A percentile compares a stretch with the other conserved stretches of the same genome.
Evolutionary conservation across 2,329 filamentous ascomycete species (phyloP).

Genomic region (Pestalotiopsis sp.): DNA sequence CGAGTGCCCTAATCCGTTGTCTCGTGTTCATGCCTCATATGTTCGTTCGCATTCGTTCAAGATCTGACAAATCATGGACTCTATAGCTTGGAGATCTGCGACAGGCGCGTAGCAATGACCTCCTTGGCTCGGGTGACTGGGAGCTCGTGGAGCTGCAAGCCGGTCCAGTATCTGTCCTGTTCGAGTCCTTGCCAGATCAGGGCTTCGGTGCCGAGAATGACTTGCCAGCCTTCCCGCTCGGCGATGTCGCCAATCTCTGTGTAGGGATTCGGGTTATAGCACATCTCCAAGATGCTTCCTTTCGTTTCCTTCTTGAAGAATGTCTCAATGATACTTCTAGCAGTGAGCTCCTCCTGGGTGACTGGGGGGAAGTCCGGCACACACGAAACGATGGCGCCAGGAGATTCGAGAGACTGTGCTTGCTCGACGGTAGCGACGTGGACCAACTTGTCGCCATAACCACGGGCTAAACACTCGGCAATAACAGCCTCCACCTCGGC

Average conservation of each 20-base stretch:
- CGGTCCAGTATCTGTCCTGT: slow-evolving; percentile 64
- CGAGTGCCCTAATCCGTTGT: background rate
- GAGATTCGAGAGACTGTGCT: slow-evolving; percentile 57
- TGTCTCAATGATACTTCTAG: slow-evolving; percentile 57
- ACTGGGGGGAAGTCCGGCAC: slow-evolving; percentile 77
- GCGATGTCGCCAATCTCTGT: slow-evolving; percentile 68
- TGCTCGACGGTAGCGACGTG: slow-evolving; percentile 65
- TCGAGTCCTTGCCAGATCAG: slow-evolving; percentile 78
- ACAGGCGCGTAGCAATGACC: slow-evolving; percentile 46
- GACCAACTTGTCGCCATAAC: slow-evolving; percentile 61
- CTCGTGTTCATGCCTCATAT: background rate
- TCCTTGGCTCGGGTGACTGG: slow-evolving; percentile 63
- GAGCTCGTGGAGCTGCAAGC: slow-evolving; percentile 57
- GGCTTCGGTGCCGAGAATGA: slow-evolving; percentile 76
- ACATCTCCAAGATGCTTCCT: slow-evolving; percentile 79
- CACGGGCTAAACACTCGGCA: slow-evolving; percentile 59
- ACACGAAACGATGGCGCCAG: slow-evolving; percentile 72
- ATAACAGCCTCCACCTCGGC: slow-evolving; percentile 70
- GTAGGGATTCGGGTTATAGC: slow-evolving; percentile 74
- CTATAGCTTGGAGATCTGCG: slow-evolving; percentile 33
- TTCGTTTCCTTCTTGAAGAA: slow-evolving; percentile 55
- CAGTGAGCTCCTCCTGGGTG: slow-evolving; percentile 62
- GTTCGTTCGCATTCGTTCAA: background rate
- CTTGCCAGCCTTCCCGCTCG: slow-evolving; percentile 66
- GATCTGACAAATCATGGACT: background rate